phyloP scores from a whole-genome alignment of 345 rosid species.

The Eucalyptus tenuipes region DNA sequence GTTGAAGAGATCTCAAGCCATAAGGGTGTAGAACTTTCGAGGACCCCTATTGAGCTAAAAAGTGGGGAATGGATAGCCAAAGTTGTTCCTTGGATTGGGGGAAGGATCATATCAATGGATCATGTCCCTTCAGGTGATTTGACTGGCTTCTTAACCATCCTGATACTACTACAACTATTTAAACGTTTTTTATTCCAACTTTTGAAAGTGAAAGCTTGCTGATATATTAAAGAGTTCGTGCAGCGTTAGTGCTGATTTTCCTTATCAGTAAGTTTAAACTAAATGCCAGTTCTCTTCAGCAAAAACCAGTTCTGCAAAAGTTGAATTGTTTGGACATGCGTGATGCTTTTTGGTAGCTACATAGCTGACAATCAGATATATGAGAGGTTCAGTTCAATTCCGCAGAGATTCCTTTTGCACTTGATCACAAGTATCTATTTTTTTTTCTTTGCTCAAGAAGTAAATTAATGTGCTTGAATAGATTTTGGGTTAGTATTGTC shows the following conservation, averaged over 20 bases:
- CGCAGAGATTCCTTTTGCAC: background rate
- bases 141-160: background rate
- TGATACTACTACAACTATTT: background rate
- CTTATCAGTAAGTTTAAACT: background rate
- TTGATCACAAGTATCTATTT: background rate
- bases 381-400: background rate
- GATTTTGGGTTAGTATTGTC: background rate
- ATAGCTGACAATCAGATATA: background rate
- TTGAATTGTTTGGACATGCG: background rate
- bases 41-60: constrained; percentile 47
- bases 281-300: background rate
- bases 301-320: background rate
- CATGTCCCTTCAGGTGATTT: constrained; percentile 81
- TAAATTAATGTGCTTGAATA: background rate
- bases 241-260: background rate
- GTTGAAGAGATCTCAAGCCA: constrained; percentile 38
- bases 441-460: background rate
- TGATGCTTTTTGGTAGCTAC: background rate
- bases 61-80: constrained; percentile 61
- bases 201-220: background rate
- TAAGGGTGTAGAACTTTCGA: constrained; percentile 59
- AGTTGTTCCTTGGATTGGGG: constrained; percentile 93
- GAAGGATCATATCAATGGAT: constrained; percentile 83
- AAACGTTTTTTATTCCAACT: background rate
- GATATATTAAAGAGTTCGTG: background rate